Conservation (phyloP, 192 early-diverging fungal genomes). For the Podila epicladia region DNA sequence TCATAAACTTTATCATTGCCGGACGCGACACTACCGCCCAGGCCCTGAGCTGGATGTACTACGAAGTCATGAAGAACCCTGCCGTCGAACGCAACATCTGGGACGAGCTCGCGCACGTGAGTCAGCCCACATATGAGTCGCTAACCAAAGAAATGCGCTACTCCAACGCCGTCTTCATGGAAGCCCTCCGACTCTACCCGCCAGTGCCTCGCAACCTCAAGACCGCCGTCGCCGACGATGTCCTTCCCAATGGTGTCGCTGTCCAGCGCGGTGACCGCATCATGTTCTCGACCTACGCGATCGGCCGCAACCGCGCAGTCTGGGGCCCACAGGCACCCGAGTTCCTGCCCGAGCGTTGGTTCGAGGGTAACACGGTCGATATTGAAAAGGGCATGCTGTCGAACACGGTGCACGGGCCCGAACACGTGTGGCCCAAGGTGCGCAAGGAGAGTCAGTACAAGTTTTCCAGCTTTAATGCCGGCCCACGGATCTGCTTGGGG, state of each 20-base stretch:
- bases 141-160: conserved; percentile 59
- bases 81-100: conserved; percentile 40
- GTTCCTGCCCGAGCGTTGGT: conserved; percentile 75
- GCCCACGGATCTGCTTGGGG: conserved; percentile 57
- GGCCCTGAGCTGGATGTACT: conserved; percentile 64
- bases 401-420: conserved; percentile 9
- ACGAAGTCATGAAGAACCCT: conserved; percentile 53
- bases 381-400: conserved; percentile 28
- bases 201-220: conserved; percentile 70
- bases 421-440: conserved; percentile 29
- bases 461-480: conserved; percentile 68
- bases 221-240: conserved; percentile 61
- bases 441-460: conserved; percentile 50
- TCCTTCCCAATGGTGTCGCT: conserved; percentile 67
- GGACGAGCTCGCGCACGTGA: conserved; percentile 35
- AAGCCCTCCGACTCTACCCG: conserved; percentile 73
- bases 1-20: conserved; percentile 56
- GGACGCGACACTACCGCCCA: conserved; percentile 72
- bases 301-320: conserved; percentile 59
- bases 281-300: conserved; percentile 58
- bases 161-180: conserved; percentile 63
- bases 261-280: conserved; percentile 62
- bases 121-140: conserved; percentile 26
- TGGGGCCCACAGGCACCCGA: conserved; percentile 74
- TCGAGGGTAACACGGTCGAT: conserved; percentile 42